phyloP scores from a whole-genome alignment of 2,329 filamentous ascomycete genomes.

The Pseudogymnoascus destructans region DNA sequence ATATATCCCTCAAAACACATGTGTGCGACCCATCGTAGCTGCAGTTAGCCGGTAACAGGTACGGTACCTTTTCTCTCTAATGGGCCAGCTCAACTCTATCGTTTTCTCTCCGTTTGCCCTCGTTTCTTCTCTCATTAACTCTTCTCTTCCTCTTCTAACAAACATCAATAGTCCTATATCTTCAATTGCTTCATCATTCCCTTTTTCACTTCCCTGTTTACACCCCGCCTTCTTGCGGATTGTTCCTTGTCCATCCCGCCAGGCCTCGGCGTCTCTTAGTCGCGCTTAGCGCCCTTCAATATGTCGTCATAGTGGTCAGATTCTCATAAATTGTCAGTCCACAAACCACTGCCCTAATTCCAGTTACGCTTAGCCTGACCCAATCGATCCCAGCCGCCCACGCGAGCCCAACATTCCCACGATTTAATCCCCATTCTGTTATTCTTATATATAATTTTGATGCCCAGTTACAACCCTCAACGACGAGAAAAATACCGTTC shows the following conservation, averaged over 20 bases:
- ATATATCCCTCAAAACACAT: slow-evolving; percentile 5
- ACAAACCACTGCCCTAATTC: background rate
- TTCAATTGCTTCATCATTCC: background rate
- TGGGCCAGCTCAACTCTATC: background rate
- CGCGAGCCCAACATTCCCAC: background rate
- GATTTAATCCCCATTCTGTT: background rate
- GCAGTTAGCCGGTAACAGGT: background rate
- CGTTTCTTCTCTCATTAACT: background rate
- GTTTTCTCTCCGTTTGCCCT: background rate
- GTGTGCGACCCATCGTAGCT: background rate
- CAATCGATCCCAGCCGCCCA: background rate
- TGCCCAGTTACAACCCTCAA: background rate
- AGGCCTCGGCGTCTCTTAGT: background rate
- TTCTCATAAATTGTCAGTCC: background rate
- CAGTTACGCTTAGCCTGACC: background rate
- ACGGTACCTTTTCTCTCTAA: background rate
- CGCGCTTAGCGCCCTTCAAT: background rate
- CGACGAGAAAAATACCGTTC: background rate
- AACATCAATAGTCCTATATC: background rate
- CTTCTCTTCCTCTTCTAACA: background rate
- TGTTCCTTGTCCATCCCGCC: background rate
- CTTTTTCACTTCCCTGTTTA: background rate
- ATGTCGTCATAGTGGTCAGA: background rate
- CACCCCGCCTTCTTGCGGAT: background rate
- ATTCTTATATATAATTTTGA: background rate